Evolutionary conservation across 2,329 filamentous ascomycete genomes (phyloP).

Genomic region (Trichophyton equinum): DNA sequence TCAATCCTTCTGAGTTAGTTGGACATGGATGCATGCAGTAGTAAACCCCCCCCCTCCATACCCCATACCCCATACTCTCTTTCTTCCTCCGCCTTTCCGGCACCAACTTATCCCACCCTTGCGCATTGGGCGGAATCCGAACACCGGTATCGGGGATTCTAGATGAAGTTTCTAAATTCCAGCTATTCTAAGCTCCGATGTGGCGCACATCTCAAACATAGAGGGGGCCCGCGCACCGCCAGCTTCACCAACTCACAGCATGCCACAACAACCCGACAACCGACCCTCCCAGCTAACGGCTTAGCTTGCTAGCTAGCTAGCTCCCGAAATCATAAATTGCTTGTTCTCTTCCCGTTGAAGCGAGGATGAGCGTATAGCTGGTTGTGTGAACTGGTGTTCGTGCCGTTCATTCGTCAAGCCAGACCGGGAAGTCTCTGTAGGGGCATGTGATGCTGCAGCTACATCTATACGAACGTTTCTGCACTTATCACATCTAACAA

Average conservation of each 20-base stretch:
- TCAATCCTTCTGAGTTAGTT: not conserved
- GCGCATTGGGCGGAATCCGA: not conserved
- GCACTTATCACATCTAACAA: not conserved
- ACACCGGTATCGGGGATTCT: not conserved
- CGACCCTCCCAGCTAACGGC: too few relatives aligned
- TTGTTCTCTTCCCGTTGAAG: not conserved
- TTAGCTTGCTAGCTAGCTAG: not conserved
- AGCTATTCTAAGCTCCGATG: not conserved
- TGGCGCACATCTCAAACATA: not conserved
- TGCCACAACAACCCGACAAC: not conserved
- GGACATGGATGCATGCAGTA: not conserved
- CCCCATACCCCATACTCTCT: not conserved
- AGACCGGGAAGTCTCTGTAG: too few relatives aligned
- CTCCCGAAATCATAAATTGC: not conserved
- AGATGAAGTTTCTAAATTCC: not conserved
- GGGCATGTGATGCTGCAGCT: not conserved
- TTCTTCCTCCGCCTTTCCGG: not conserved
- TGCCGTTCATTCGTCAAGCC: not conserved
- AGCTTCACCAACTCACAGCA: slow-evolving; percentile 1
- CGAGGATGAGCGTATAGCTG: not conserved
- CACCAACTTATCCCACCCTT: too few relatives aligned
- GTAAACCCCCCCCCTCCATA: not conserved
- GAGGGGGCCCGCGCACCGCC: not conserved
- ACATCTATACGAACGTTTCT: not conserved
- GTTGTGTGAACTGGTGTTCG: not conserved